Percentiles rank a stretch among this genome's conserved stretches.
phyloP scores from a whole-genome alignment of 176 grass and related monocot genomes.

The Oryza glaberrima region DNA sequence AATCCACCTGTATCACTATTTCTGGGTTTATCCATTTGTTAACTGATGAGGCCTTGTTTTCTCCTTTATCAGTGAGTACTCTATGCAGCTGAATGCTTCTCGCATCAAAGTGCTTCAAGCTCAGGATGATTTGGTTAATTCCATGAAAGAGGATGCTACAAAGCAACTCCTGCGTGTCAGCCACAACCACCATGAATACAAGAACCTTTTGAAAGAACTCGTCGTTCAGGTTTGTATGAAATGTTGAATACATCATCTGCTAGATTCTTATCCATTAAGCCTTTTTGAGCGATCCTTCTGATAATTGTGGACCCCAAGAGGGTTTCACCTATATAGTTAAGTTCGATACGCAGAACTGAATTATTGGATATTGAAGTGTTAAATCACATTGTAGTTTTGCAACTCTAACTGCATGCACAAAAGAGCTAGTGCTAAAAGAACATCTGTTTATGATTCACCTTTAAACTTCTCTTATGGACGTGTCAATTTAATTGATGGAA shows the following conservation, averaged over 20 bases:
- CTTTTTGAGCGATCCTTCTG: not conserved
- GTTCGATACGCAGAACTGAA: not conserved
- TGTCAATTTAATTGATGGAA: not conserved
- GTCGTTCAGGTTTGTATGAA: conserved; percentile 79
- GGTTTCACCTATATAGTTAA: not conserved
- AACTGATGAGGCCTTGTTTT: conserved; percentile 36
- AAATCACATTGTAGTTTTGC: not conserved
- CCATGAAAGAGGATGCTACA: conserved; percentile 86
- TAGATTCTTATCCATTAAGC: not conserved
- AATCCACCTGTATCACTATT: conserved; percentile 4
- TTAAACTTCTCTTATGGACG: not conserved
- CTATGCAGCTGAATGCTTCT: conserved; percentile 97
- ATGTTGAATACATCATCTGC: not conserved
- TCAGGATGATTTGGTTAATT: conserved; percentile 93
- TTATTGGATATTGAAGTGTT: not conserved
- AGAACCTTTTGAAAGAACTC: conserved; percentile 75
- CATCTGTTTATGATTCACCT: too few species aligned
- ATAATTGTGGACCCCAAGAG: not conserved
- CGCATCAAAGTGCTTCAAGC: conserved; percentile 98
- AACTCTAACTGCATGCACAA: conserved; percentile 11
- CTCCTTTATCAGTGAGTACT: conserved; percentile 79
- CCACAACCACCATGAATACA: conserved; percentile 68
- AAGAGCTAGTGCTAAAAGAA: not conserved
- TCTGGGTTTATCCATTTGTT: conserved; percentile 13
- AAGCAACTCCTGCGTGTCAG: conserved; percentile 73